These are phyloP conservation scores for Dichotomopilus funicola DNA, from an alignment of 2,329 filamentous ascomycete species.

Conservation along the genomic window DNA sequence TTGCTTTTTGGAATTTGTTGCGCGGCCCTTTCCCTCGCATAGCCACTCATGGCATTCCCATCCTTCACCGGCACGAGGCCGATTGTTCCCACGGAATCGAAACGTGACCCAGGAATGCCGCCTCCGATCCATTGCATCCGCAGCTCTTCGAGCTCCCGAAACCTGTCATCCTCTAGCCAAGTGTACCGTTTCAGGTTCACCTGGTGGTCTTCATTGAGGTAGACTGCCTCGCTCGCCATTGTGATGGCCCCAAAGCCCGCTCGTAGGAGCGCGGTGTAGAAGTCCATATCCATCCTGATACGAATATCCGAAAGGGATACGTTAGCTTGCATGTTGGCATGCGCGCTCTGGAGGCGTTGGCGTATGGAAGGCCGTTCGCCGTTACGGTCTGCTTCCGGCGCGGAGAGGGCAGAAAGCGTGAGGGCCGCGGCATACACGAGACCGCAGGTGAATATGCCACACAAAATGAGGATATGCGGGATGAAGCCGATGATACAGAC, in stretches of 20 bases:
- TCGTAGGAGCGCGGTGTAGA: constrained; percentile 83
- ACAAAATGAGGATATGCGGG: constrained; percentile 80
- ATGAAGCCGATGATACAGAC: constrained; percentile 94
- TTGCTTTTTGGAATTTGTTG: constrained; percentile 46
- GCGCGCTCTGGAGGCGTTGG: constrained; percentile 63
- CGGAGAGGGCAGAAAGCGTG: constrained; percentile 63
- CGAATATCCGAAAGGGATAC: constrained; percentile 75
- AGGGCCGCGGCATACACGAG: constrained; percentile 74
- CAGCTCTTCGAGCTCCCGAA: constrained; percentile 65
- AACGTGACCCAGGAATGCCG: constrained; percentile 41
- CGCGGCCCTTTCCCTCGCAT: constrained; percentile 63
- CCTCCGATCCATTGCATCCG: constrained; percentile 45
- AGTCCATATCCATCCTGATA: constrained; percentile 84
- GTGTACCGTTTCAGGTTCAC: constrained; percentile 71
- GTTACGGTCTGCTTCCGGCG: constrained; percentile 42
- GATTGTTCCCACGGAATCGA: constrained; percentile 48
- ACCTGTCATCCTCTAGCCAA: constrained; percentile 85
- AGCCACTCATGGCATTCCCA: constrained; percentile 48
- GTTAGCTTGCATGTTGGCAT: constrained; percentile 87
- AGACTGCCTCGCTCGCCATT: constrained; percentile 92
- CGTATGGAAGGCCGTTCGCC: constrained; percentile 36
- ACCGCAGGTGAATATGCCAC: constrained; percentile 69
- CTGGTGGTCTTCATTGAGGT: constrained; percentile 78
- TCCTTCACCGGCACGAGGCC: constrained; percentile 50
- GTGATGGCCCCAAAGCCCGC: constrained; percentile 84